Conservation (phyloP, 1,284 basidiomycete genomes). For the Anthracocystis setariae region DNA sequence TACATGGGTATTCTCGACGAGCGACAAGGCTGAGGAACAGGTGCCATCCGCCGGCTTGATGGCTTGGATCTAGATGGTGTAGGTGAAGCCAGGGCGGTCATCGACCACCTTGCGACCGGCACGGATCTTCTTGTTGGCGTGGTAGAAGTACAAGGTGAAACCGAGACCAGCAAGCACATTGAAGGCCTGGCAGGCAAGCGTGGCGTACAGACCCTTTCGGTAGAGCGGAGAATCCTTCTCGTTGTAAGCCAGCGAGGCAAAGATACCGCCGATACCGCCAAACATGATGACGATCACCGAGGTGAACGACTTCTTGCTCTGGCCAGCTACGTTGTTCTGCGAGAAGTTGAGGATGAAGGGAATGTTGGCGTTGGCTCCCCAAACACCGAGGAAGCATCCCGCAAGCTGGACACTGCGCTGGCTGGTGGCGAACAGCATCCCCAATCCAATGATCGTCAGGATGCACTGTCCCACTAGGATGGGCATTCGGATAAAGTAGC, state of each 20-base stretch:
- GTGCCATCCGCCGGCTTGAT: too few relatives aligned
- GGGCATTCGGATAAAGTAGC: slow-evolving; percentile 64
- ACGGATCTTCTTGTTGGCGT: slow-evolving; percentile 52
- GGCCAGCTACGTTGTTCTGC: slow-evolving; percentile 68
- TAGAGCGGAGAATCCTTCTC: slow-evolving; percentile 59
- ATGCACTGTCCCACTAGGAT: slow-evolving; percentile 66
- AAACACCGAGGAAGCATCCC: slow-evolving; percentile 69
- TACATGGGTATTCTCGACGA: slow-evolving; percentile 8
- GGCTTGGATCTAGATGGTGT: slow-evolving; percentile 48
- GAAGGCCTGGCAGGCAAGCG: slow-evolving; percentile 51
- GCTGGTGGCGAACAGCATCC: slow-evolving; percentile 63
- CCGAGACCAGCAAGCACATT: slow-evolving; percentile 43
- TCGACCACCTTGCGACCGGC: slow-evolving; percentile 52
- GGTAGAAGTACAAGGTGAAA: slow-evolving; percentile 51
- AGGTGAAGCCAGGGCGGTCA: slow-evolving; percentile 51
- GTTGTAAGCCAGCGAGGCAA: slow-evolving; percentile 67
- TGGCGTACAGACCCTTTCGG: slow-evolving; percentile 56
- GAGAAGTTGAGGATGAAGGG: slow-evolving; percentile 56
- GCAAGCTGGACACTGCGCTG: slow-evolving; percentile 45
- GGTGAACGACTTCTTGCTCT: slow-evolving; percentile 68
- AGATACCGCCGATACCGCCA: slow-evolving; percentile 70
- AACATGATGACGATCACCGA: slow-evolving; percentile 68
- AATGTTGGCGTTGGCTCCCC: slow-evolving; percentile 64
- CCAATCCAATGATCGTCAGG: slow-evolving; percentile 67
- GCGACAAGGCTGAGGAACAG: too few relatives aligned